Conservation (phyloP, 495 filamentous ascomycete species). For the Penicillium parvum region DNA sequence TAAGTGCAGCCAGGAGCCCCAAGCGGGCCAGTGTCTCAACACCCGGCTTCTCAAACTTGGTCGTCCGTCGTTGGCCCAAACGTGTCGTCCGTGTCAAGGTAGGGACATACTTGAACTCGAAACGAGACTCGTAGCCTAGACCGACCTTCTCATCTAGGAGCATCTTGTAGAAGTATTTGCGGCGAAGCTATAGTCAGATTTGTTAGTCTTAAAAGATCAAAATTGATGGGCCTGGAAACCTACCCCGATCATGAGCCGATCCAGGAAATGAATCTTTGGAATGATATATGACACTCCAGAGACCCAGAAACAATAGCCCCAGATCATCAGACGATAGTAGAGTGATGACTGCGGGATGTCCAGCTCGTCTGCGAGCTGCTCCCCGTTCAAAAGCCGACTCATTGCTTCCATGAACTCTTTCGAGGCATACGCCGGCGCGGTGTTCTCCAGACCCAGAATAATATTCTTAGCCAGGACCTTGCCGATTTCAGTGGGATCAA, state of each 20-base stretch:
- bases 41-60: conserved; percentile 20
- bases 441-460: conserved; percentile 57
- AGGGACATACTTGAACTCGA: conserved; percentile 65
- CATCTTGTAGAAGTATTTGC: conserved; percentile 48
- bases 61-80: conserved; percentile 26
- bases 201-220: no score
- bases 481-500: conserved; percentile 57
- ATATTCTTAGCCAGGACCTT: conserved; percentile 69
- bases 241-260: conserved; percentile 52
- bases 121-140: conserved; percentile 52
- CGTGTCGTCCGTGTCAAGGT: conserved; percentile 33
- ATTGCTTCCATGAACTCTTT: conserved; percentile 60
- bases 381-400: conserved; percentile 66
- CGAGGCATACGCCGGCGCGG: conserved; percentile 59
- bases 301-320: conserved; percentile 66
- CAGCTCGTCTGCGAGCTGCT: conserved; percentile 54
- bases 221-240: no score
- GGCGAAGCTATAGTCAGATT: conserved; percentile 38
- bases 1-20: conserved; percentile 25
- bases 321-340: conserved; percentile 57
- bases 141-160: conserved; percentile 54
- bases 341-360: conserved; percentile 51
- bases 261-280: conserved; percentile 53
- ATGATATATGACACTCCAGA: conserved; percentile 50
- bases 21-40: conserved; percentile 28